A percentile compares a stretch with the other conserved stretches of the same genome.
These are phyloP conservation scores for Aspergillus sclerotioniger DNA, from an alignment of 495 filamentous ascomycete genomes.

Conservation along the genomic window DNA sequence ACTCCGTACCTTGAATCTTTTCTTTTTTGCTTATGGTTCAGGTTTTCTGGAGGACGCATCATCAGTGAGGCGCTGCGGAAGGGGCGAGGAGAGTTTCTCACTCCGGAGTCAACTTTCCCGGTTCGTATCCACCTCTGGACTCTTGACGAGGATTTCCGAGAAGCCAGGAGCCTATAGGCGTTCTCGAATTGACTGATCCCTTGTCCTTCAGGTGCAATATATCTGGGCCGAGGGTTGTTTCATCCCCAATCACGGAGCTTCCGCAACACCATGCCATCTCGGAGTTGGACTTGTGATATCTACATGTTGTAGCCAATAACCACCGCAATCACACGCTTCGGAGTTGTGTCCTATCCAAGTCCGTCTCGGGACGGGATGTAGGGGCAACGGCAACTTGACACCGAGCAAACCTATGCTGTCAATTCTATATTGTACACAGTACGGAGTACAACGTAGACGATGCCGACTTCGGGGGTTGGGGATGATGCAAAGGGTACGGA, in stretches of 20 bases:
- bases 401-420: no score
- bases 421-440: no score
- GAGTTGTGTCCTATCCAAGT: background rate
- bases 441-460: background rate
- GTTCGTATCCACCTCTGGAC: background rate
- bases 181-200: no score
- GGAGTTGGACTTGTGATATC: slow-evolving; percentile 2
- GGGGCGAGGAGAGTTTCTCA: background rate
- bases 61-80: slow-evolving; percentile 3
- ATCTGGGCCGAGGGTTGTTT: background rate
- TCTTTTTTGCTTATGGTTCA: background rate
- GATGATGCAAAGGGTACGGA: background rate
- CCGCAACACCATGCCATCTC: background rate
- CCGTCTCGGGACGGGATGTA: background rate
- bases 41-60: background rate
- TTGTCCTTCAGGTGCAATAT: background rate
- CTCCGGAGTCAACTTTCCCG: background rate
- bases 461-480: background rate
- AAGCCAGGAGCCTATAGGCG: no score
- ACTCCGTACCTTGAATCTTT: no score
- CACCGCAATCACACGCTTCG: background rate
- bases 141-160: no score
- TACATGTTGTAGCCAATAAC: background rate
- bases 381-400: background rate
- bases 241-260: background rate